These are phyloP conservation scores for Xylaria curta DNA, from an alignment of 495 filamentous ascomycete species.

Conservation along the genomic window DNA sequence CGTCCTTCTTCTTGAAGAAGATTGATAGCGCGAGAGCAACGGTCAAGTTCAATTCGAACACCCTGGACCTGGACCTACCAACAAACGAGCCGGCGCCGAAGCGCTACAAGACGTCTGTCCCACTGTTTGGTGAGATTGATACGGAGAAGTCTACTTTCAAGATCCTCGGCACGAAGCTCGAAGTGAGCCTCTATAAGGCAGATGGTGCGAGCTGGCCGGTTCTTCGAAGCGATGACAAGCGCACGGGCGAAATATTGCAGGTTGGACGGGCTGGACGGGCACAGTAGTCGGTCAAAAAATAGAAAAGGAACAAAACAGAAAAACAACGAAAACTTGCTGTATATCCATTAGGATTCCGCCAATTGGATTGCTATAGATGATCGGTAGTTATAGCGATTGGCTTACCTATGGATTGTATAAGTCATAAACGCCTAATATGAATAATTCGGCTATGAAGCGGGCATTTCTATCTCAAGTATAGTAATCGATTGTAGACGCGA, in stretches of 20 bases:
- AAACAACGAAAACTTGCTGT: background rate
- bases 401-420: background rate
- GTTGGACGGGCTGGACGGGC: constrained; percentile 77
- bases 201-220: constrained; percentile 88
- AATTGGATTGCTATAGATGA: background rate
- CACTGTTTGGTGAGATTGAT: constrained; percentile 79
- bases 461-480: background rate
- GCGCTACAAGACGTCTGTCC: constrained; percentile 75
- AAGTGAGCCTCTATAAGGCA: constrained; percentile 81
- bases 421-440: background rate
- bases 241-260: constrained; percentile 81
- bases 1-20: constrained; percentile 95
- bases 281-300: constrained; percentile 38
- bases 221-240: constrained; percentile 81
- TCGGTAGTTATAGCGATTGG: background rate
- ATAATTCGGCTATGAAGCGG: background rate
- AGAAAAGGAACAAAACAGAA: background rate
- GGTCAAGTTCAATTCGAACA: constrained; percentile 66
- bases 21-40: constrained; percentile 81
- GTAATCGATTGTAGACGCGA: background rate
- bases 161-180: constrained; percentile 94
- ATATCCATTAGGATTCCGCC: background rate
- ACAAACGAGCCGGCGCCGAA: constrained; percentile 80
- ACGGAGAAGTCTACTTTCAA: constrained; percentile 75
- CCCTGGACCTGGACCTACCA: constrained; percentile 75